Percentiles rank a stretch among this genome's conserved stretches.
phyloP scores from a whole-genome alignment of 164 flowering plant species.

The Paratinospora sagittata region DNA sequence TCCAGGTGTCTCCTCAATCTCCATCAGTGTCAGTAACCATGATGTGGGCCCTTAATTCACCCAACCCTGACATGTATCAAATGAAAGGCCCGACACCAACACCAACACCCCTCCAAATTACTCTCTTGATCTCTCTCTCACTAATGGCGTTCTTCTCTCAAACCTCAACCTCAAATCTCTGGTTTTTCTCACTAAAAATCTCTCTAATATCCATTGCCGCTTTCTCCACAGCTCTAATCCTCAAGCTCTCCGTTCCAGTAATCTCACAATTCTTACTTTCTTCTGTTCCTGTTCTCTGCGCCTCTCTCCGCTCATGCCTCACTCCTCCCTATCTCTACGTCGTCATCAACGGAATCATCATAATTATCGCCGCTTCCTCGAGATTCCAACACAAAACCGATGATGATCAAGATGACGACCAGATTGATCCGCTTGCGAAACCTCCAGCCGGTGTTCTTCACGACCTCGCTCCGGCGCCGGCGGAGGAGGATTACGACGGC shows the following conservation, averaged over 20 bases:
- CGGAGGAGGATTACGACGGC: not conserved
- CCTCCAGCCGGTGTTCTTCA: not conserved
- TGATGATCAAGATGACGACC: not conserved
- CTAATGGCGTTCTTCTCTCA: slow-evolving; percentile 4
- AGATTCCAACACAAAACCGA: slow-evolving; percentile 25
- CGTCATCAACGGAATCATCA: slow-evolving; percentile 69
- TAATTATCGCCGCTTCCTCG: slow-evolving; percentile 77
- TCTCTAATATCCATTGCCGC: slow-evolving; percentile 35
- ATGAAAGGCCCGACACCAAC: not conserved
- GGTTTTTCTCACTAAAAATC: slow-evolving; percentile 29
- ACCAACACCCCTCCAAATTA: not conserved
- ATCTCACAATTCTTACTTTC: slow-evolving; percentile 25
- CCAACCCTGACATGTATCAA: too few species aligned
- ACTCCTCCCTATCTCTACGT: slow-evolving; percentile 78
- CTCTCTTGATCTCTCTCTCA: not conserved
- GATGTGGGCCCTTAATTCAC: too few species aligned
- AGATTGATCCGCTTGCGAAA: not conserved
- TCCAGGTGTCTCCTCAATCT: too few species aligned
- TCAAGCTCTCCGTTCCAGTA: too few species aligned
- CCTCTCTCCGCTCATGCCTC: slow-evolving; percentile 40
- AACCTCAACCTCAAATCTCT: slow-evolving; percentile 8
- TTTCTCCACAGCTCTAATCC: slow-evolving; percentile 33
- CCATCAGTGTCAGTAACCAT: too few species aligned
- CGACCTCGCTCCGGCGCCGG: not conserved
- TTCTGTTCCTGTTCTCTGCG: slow-evolving; percentile 47